Evolutionary conservation across 2,329 filamentous ascomycete genomes (phyloP).

Genomic region (Colletotrichum chrysophilum): DNA sequence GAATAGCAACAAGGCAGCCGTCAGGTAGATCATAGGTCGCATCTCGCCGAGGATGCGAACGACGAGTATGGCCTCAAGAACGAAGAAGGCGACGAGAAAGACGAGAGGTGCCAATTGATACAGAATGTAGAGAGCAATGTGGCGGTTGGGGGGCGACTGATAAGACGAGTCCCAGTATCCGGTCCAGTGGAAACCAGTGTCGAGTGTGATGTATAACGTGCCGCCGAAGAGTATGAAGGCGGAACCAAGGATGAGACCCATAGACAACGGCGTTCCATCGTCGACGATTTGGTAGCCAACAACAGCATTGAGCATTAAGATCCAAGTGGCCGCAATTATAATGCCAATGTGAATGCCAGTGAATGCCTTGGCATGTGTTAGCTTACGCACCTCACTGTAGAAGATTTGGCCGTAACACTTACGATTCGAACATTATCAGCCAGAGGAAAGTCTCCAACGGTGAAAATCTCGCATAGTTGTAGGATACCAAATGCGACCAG

Average conservation of each 20-base stretch:
- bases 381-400: neutral
- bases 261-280: conserved; percentile 85
- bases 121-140: conserved; percentile 89
- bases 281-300: conserved; percentile 95
- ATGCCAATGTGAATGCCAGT: conserved; percentile 89
- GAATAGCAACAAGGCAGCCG: conserved; percentile 78
- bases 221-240: conserved; percentile 79
- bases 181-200: conserved; percentile 89
- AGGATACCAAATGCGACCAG: conserved; percentile 85
- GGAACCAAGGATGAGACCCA: conserved; percentile 77
- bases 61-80: conserved; percentile 84
- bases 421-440: conserved; percentile 73
- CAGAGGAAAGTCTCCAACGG: conserved; percentile 87
- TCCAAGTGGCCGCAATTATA: conserved; percentile 88
- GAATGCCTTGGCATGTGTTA: conserved; percentile 66
- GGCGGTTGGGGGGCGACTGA: conserved; percentile 62
- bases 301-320: conserved; percentile 87
- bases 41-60: conserved; percentile 85
- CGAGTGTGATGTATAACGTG: conserved; percentile 93
- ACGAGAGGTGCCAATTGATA: conserved; percentile 90
- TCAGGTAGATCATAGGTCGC: conserved; percentile 90
- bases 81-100: conserved; percentile 86
- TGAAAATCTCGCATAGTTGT: conserved; percentile 95
- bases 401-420: conserved; percentile 37
- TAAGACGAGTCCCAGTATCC: conserved; percentile 72